Conservation (phyloP, 768 basidiomycete genomes). For the Dioszegia aurantiaca region DNA sequence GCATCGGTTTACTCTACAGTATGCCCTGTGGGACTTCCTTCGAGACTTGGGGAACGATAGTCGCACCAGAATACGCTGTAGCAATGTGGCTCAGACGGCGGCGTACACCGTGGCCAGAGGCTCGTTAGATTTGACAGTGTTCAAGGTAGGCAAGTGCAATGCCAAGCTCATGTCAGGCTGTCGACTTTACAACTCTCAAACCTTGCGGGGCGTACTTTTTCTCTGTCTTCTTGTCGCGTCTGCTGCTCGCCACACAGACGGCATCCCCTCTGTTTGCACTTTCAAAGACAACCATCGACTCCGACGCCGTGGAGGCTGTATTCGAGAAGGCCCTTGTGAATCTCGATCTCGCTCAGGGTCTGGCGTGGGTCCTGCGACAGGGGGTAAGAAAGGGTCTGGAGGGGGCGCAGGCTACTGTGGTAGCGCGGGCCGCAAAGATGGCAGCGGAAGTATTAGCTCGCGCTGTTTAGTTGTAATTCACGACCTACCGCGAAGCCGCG, state of each 20-base stretch:
- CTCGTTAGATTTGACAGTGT: constrained; percentile 66
- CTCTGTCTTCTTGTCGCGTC: constrained; percentile 63
- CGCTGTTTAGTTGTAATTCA: constrained; percentile 1
- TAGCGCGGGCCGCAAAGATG: constrained; percentile 58
- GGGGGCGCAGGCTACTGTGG: background rate
- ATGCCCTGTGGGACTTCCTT: constrained; percentile 93
- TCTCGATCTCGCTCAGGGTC: constrained; percentile 67
- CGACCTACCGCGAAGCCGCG: too few relatives aligned
- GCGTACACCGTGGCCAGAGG: constrained; percentile 93
- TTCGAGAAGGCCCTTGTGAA: constrained; percentile 67
- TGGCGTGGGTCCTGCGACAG: constrained; percentile 65
- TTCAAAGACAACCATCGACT: constrained; percentile 24
- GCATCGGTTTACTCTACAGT: constrained; percentile 88
- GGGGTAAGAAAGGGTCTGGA: constrained; percentile 46
- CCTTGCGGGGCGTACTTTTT: constrained; percentile 66
- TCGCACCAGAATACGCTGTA: constrained; percentile 33
- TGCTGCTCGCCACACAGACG: constrained; percentile 73
- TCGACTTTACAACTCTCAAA: constrained; percentile 78
- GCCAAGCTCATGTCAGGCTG: constrained; percentile 59
- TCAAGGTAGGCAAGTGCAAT: constrained; percentile 65
- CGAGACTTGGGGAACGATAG: constrained; percentile 77
- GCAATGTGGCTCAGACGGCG: constrained; percentile 77
- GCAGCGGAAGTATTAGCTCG: constrained; percentile 65
- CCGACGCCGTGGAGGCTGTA: constrained; percentile 5
- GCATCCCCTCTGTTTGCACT: constrained; percentile 62